These are phyloP conservation scores for Hibiscus trionum DNA, from an alignment of 345 rosid genomes.

Conservation along the genomic window DNA sequence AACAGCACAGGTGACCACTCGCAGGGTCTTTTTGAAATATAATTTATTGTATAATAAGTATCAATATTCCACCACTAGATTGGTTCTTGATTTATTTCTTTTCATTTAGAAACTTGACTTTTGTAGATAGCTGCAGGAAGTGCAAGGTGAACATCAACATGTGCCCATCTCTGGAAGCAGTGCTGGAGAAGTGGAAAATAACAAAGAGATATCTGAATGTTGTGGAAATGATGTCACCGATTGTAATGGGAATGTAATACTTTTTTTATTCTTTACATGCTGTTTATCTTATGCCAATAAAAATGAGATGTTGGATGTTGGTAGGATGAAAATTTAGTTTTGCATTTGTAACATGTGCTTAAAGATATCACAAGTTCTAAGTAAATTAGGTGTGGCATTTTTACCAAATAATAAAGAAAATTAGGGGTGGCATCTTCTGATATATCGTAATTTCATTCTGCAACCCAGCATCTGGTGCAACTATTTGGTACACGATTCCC, in stretches of 20 bases:
- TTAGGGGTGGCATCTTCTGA: background rate
- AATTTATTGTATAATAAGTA: background rate
- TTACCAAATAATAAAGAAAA: background rate
- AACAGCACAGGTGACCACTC: conserved; percentile 16
- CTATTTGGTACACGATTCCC: background rate
- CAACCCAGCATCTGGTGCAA: background rate
- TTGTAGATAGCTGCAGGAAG: conserved; percentile 56
- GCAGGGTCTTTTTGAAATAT: conserved; percentile 28
- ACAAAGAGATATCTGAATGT: conserved; percentile 20
- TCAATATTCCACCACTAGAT: conserved; percentile 9
- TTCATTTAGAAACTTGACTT: conserved; percentile 43
- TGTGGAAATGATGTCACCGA: conserved; percentile 24
- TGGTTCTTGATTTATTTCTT: conserved; percentile 16
- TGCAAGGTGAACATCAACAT: conserved; percentile 30
- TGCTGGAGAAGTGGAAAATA: conserved; percentile 20
- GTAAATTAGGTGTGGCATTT: background rate
- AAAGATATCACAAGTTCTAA: background rate
- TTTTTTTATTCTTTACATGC: conserved; percentile 5
- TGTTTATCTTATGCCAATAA: background rate
- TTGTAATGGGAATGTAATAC: conserved; percentile 59
- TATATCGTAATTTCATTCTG: background rate
- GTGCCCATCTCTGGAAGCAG: conserved; percentile 19
- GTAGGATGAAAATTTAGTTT: background rate
- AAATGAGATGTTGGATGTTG: conserved; percentile 7
- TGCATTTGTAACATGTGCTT: background rate